These are phyloP conservation scores for Endotrypanum monterogeii DNA, from an alignment of 208 protist genomes.

Conservation along the genomic window DNA sequence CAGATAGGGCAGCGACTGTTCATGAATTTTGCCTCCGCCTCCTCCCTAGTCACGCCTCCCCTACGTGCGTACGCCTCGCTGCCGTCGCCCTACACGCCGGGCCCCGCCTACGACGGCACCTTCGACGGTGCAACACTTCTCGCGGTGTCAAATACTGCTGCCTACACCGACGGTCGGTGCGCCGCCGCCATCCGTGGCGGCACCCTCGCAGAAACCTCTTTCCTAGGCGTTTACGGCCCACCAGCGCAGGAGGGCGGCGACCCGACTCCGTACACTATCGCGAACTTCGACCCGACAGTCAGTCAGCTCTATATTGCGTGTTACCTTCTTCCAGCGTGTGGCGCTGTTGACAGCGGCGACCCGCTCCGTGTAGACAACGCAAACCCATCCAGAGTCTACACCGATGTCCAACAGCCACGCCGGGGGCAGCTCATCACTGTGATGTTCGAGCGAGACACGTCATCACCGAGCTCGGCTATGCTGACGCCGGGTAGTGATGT, in stretches of 20 bases:
- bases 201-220: constrained; percentile 14
- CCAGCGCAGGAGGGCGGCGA: constrained; percentile 10
- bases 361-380: constrained; percentile 46
- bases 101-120: constrained; percentile 55
- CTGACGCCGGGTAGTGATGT: constrained; percentile 71
- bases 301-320: constrained; percentile 60
- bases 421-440: constrained; percentile 80
- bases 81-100: constrained; percentile 53
- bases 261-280: constrained; percentile 55
- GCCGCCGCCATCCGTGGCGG: constrained; percentile 35
- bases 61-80: constrained; percentile 44
- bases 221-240: constrained; percentile 48
- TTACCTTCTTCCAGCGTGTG: constrained; percentile 68
- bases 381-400: constrained; percentile 59
- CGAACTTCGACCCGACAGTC: constrained; percentile 58
- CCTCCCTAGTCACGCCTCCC: constrained; percentile 24
- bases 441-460: constrained; percentile 53
- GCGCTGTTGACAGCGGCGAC: constrained; percentile 63
- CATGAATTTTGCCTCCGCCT: constrained; percentile 46
- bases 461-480: constrained; percentile 27
- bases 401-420: constrained; percentile 42
- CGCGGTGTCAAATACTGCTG: constrained; percentile 26
- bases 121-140: constrained; percentile 71
- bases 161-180: constrained; percentile 74
- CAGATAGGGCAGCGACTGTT: constrained; percentile 73